Conservation (phyloP, 2,329 filamentous ascomycete genomes). For the Penicillium sp. region DNA sequence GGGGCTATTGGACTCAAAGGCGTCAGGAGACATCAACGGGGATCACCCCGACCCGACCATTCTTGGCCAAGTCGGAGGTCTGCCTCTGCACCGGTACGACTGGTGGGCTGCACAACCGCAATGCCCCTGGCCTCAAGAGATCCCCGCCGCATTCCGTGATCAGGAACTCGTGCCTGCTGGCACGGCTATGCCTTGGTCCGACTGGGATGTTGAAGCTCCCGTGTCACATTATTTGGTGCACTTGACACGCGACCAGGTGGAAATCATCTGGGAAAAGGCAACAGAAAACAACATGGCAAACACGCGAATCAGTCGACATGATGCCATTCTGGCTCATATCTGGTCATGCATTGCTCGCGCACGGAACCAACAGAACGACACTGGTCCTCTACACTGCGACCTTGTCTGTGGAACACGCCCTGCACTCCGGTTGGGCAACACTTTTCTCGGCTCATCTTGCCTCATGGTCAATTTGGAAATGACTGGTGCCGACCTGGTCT, state of each 20-base stretch:
- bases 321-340: constrained; percentile 48
- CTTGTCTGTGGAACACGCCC: constrained; percentile 9
- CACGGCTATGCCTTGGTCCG: constrained; percentile 40
- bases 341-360: constrained; percentile 48
- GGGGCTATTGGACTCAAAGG: constrained; percentile 35
- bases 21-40: constrained; percentile 24
- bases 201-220: constrained; percentile 41
- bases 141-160: constrained; percentile 15
- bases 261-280: constrained; percentile 31
- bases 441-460: constrained; percentile 11
- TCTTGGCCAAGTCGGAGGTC: constrained; percentile 20
- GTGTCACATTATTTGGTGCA: constrained; percentile 38
- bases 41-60: constrained; percentile 25
- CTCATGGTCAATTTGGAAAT: constrained; percentile 17
- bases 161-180: constrained; percentile 30
- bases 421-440: constrained; percentile 2
- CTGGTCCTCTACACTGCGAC: constrained; percentile 12
- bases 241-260: constrained; percentile 38
- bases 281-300: constrained; percentile 4
- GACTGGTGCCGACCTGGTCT: constrained; percentile 8
- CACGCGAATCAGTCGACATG: constrained; percentile 42
- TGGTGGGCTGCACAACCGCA: constrained; percentile 42
- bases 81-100: constrained; percentile 50
- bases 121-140: constrained; percentile 9
- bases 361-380: constrained; percentile 22